phyloP scores from a whole-genome alignment of 2,329 filamentous ascomycete genomes.

The Claviceps spartinae region DNA sequence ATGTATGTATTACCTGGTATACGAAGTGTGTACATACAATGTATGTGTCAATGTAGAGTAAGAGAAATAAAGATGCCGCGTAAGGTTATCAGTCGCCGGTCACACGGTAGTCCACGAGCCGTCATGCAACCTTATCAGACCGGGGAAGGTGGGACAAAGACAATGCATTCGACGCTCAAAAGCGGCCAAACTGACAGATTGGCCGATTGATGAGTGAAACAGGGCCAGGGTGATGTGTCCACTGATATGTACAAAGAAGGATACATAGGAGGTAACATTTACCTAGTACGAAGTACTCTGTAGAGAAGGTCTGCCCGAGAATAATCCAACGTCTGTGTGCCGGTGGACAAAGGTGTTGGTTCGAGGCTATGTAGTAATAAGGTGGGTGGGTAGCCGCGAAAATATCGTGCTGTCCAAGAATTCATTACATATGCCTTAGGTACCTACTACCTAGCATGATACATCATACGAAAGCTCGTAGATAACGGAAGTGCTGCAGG shows the following conservation, averaged over 20 bases:
- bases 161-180: slow-evolving; percentile 8
- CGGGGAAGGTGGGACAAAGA: slow-evolving; percentile 4
- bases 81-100: slow-evolving; percentile 7
- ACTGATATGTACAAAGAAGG: slow-evolving; percentile 5
- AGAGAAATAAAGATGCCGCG: slow-evolving; percentile 6
- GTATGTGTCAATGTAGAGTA: not conserved
- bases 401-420: not conserved
- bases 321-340: slow-evolving; percentile 3
- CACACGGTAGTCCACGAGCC: not conserved
- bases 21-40: too few species aligned
- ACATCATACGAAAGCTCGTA: not conserved
- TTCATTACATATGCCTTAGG: too few species aligned
- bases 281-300: not conserved
- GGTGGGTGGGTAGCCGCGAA: not conserved
- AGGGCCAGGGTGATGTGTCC: slow-evolving; percentile 8
- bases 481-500: not conserved
- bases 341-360: not conserved
- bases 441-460: too few species aligned
- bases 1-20: too few species aligned
- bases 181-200: slow-evolving; percentile 11
- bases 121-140: slow-evolving; percentile 2
- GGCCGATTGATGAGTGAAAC: slow-evolving; percentile 12
- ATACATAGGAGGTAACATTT: not conserved
- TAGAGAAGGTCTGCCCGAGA: too few species aligned
- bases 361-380: not conserved